A percentile compares a stretch with the other conserved stretches of the same genome.
Conservation (phyloP, 768 basidiomycete species). For the Hysterangium stoloniferum region DNA sequence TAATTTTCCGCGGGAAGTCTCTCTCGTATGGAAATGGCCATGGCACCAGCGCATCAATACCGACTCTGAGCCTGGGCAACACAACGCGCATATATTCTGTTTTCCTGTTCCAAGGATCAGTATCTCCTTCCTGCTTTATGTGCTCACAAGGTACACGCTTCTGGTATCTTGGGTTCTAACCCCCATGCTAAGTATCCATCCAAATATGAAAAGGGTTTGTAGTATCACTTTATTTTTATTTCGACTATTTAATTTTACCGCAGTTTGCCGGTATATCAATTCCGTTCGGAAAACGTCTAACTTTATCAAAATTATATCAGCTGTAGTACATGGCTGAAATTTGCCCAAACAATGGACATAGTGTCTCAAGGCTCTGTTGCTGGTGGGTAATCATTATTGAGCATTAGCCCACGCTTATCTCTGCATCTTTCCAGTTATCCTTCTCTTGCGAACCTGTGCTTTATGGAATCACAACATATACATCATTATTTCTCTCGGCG, state of each 20-base stretch:
- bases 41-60: not conserved
- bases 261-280: too few relatives aligned
- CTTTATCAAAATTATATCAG: too few relatives aligned
- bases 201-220: not conserved
- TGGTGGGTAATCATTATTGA: not conserved
- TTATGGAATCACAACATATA: not conserved
- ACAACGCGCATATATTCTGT: not conserved
- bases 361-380: not conserved
- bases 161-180: not conserved
- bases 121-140: not conserved
- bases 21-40: conserved; percentile 6
- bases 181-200: not conserved
- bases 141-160: not conserved
- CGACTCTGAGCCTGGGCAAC: not conserved
- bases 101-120: not conserved
- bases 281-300: too few relatives aligned
- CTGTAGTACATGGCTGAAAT: not conserved
- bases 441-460: conserved; percentile 1
- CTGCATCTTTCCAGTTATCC: not conserved
- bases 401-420: not conserved
- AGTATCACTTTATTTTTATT: not conserved
- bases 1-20: not conserved
- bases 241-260: too few relatives aligned
- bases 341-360: conserved; percentile 1
- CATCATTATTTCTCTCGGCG: not conserved